Evolutionary conservation across 2,329 filamentous ascomycete genomes (phyloP).

Genomic region (Knufia petricola): DNA sequence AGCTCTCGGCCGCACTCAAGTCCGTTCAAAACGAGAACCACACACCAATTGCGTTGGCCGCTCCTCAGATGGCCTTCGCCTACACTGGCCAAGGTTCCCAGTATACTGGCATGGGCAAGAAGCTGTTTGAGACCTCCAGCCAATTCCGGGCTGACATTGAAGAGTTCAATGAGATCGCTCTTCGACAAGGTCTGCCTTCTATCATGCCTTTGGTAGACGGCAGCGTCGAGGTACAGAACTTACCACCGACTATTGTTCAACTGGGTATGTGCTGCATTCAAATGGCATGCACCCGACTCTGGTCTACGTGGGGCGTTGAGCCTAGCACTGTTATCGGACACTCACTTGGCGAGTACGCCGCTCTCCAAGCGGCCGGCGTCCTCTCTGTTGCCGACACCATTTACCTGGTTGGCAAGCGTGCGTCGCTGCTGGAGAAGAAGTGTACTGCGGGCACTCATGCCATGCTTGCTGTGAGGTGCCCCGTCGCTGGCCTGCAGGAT

Average conservation of each 20-base stretch:
- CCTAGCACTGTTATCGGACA: conserved; percentile 35
- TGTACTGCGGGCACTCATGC: conserved; percentile 35
- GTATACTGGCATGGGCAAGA: conserved; percentile 30
- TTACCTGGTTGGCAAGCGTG: conserved; percentile 33
- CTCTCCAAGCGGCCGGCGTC: conserved; percentile 31
- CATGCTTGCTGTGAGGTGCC: conserved; percentile 36
- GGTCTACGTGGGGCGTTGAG: conserved; percentile 29
- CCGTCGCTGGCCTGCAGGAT: conserved; percentile 27
- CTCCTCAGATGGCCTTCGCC: conserved; percentile 27
- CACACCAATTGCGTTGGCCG: conserved; percentile 24
- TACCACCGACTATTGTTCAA: conserved; percentile 28
- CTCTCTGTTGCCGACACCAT: conserved; percentile 31
- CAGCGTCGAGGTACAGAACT: conserved; percentile 25
- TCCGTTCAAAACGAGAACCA: conserved; percentile 21
- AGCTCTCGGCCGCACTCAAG: conserved; percentile 26
- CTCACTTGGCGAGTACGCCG: conserved; percentile 36
- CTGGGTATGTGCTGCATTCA: conserved; percentile 32
- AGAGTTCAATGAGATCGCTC: conserved; percentile 27
- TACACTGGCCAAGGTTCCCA: conserved; percentile 34
- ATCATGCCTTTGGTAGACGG: conserved; percentile 30
- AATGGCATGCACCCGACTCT: conserved; percentile 31
- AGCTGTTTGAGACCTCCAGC: conserved; percentile 27
- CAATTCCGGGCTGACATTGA: conserved; percentile 27
- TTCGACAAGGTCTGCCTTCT: conserved; percentile 29
- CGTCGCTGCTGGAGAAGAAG: conserved; percentile 32